Evolutionary conservation across 768 basidiomycete genomes (phyloP), one percentile per base, ranked within the genome.

Genomic region (Pulveroboletus sp.): DNA sequence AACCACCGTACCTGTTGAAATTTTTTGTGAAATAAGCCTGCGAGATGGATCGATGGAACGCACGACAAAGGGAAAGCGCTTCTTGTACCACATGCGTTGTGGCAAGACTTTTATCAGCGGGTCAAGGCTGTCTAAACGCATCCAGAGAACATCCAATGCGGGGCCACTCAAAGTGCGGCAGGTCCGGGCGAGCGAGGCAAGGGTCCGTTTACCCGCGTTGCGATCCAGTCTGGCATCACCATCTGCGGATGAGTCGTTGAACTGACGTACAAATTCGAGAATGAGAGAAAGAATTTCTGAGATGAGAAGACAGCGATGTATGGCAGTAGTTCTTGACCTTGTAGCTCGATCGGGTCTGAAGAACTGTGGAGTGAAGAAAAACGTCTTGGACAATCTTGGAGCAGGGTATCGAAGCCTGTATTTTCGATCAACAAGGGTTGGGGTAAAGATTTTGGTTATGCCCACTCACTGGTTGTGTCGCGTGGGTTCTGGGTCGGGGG

Each of bases 111-210:
- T 61, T 17, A 64, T 64, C 40, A 64, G 41, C 0, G 62, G 62
- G 52, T 64, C 62, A 14, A 64, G 62, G 24, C 37, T 55, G 16
- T 64, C 62, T 2, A 64, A 49, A 38, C 55, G 51, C 62, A 57
- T 57, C 65, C 65, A 66, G 6, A 68, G 56, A 1, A 34, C 47
- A 53, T 66, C 65, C 17, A 66, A 23, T 1, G 65, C 56, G 2
- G 57, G 49, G n/a, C 23, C 44, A 21, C 53, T 59, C 37, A 66
- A 49, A 0, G 59, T 45, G 11, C 45, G 54, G 36, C 66, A 66
- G 1, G 65, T 68, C 33, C 57, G 49, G 9, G 66, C 64, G 14
- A 66, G 64, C 0, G 50, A 52, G 34, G 55, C 63, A 8, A 66
- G 64, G 2, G 64, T 54, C 12, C 52, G 52, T 32, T 58, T 65